Conservation (phyloP, 1,284 basidiomycete species). For the Austroboletus olivaceoglutinosus region DNA sequence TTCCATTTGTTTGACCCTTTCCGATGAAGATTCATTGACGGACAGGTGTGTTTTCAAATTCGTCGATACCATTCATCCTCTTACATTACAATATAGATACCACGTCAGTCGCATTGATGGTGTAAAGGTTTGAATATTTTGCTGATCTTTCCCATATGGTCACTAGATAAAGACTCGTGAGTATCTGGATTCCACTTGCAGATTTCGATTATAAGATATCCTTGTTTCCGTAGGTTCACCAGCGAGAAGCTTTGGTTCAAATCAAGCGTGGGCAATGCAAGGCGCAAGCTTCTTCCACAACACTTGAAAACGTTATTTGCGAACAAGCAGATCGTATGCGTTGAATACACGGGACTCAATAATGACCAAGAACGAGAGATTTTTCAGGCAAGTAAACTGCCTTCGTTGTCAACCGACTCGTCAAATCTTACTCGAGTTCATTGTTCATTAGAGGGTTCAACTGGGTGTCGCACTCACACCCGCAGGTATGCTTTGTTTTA, state of each 20-base stretch:
- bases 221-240: constrained; percentile 27
- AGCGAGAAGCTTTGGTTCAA: constrained; percentile 43
- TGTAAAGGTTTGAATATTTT: neutral
- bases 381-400: constrained; percentile 30
- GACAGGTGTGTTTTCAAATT: constrained; percentile 37
- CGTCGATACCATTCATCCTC: neutral
- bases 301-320: constrained; percentile 34
- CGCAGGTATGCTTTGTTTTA: constrained; percentile 38
- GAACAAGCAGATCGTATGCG: constrained; percentile 50
- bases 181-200: constrained; percentile 13
- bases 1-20: constrained; percentile 5
- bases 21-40: constrained; percentile 45
- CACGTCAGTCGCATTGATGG: constrained; percentile 29
- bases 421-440: neutral
- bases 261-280: constrained; percentile 14
- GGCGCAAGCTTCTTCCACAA: constrained; percentile 31
- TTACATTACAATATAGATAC: constrained; percentile 26
- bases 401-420: neutral
- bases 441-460: constrained; percentile 40
- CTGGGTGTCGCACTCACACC: constrained; percentile 38
- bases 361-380: constrained; percentile 36
- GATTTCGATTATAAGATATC: neutral
- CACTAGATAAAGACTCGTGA: constrained; percentile 42
- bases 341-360: constrained; percentile 46
- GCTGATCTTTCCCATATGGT: constrained; percentile 3